Evolutionary conservation across 202 grass and related monocot species (phyloP).

Genomic region (Brachypodium distachyon): DNA sequence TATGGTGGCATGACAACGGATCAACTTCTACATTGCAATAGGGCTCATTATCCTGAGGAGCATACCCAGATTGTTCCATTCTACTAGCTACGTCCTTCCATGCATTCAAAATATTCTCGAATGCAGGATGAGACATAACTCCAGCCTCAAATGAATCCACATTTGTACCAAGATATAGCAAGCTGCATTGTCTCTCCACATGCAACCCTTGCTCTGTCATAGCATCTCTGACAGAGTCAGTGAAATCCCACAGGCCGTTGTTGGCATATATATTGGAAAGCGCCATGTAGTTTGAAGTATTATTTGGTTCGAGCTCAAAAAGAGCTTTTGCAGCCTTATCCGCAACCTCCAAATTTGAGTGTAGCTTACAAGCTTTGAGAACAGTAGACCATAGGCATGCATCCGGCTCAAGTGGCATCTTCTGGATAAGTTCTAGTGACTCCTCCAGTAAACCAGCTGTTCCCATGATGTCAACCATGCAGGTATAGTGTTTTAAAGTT

Average conservation of each 20-base stretch:
- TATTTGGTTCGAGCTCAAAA: slow-evolving; percentile 61
- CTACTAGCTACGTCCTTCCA: slow-evolving; percentile 37
- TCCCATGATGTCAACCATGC: slow-evolving; percentile 66
- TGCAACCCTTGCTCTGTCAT: slow-evolving; percentile 44
- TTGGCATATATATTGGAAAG: slow-evolving; percentile 60
- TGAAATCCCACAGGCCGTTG: slow-evolving; percentile 44
- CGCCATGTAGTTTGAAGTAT: slow-evolving; percentile 51
- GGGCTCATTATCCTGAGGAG: slow-evolving; percentile 32
- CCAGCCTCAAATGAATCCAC: slow-evolving; percentile 46
- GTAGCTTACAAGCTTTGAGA: slow-evolving; percentile 58
- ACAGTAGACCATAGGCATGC: slow-evolving; percentile 63
- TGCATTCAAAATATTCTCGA: slow-evolving; percentile 33
- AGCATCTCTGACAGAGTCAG: slow-evolving; percentile 36
- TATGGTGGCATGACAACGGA: slow-evolving; percentile 62
- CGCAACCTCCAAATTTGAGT: slow-evolving; percentile 58
- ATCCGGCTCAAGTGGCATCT: slow-evolving; percentile 56
- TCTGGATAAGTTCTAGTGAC: slow-evolving; percentile 45
- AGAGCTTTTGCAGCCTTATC: slow-evolving; percentile 50
- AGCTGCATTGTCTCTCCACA: slow-evolving; percentile 37
- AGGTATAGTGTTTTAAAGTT: slow-evolving; percentile 59
- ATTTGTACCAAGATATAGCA: slow-evolving; percentile 31
- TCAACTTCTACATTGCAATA: slow-evolving; percentile 48
- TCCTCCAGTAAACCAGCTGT: slow-evolving; percentile 45
- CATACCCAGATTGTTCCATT: slow-evolving; percentile 51
- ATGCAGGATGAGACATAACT: slow-evolving; percentile 46